Percentiles rank a stretch among this genome's conserved stretches.
Conservation (phyloP, 2,329 filamentous ascomycete species). For the Arthrobotrys iridis region DNA sequence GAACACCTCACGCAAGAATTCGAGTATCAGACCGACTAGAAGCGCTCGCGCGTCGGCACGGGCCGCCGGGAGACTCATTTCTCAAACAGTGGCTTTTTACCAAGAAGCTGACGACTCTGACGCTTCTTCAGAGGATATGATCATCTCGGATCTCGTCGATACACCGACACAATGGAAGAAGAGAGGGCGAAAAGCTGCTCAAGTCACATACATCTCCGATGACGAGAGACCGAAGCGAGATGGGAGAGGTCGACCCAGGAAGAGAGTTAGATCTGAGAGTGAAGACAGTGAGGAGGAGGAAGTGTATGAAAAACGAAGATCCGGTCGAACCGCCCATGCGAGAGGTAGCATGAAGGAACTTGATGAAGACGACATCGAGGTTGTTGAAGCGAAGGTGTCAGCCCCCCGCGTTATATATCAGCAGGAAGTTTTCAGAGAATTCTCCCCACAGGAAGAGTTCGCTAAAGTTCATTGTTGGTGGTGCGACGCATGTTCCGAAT, state of each 20-base stretch:
- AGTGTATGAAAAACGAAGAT: constrained; percentile 56
- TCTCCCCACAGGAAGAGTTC: constrained; percentile 74
- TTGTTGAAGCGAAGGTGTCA: constrained; percentile 58
- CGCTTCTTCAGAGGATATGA: constrained; percentile 41
- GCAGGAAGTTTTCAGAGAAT: constrained; percentile 59
- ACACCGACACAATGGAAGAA: constrained; percentile 29
- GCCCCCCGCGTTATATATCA: constrained; percentile 59
- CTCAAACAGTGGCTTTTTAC: constrained; percentile 5
- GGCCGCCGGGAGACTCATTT: constrained; percentile 28
- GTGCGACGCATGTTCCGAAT: constrained; percentile 77
- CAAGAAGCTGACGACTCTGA: neutral
- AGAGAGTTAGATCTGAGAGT: constrained; percentile 10
- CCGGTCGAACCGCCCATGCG: constrained; percentile 59
- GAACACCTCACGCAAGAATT: neutral
- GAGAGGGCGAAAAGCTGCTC: neutral
- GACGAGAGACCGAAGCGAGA: neutral
- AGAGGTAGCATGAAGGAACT: constrained; percentile 64
- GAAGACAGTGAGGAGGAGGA: neutral
- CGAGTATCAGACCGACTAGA: constrained; percentile 3
- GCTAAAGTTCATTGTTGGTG: constrained; percentile 72
- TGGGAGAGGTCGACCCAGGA: neutral
- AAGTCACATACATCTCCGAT: neutral
- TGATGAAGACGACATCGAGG: constrained; percentile 64
- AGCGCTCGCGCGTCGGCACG: constrained; percentile 29
- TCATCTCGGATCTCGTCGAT: constrained; percentile 34